Conservation (phyloP, 495 filamentous ascomycete genomes). For the Gamarada debralockiae region DNA sequence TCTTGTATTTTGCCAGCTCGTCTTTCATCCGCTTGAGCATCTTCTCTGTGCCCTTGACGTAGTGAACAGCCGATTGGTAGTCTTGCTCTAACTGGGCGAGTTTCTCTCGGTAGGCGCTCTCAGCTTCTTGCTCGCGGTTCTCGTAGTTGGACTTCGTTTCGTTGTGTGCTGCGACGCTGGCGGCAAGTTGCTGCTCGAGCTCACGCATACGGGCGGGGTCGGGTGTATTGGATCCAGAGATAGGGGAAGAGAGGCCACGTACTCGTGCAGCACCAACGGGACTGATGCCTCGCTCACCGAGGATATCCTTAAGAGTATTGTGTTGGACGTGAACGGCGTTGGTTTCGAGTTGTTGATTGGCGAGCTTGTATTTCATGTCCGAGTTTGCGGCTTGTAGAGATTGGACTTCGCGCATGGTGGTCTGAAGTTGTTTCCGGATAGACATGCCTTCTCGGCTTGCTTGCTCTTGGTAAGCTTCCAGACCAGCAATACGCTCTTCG, state of each 20-base stretch:
- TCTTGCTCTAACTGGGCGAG: conserved; percentile 90
- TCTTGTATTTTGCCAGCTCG: conserved; percentile 84
- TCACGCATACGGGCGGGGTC: conserved; percentile 80
- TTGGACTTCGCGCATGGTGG: conserved; percentile 74
- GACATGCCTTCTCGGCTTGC: conserved; percentile 86
- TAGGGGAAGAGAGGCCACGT: conserved; percentile 49
- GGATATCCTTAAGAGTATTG: conserved; percentile 84
- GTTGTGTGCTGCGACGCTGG: conserved; percentile 73
- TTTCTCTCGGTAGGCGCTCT: conserved; percentile 83
- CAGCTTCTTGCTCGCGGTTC: conserved; percentile 75
- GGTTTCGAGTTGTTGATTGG: conserved; percentile 80
- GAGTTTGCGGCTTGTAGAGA: conserved; percentile 68
- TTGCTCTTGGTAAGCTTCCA: conserved; percentile 97
- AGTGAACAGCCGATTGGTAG: conserved; percentile 99
- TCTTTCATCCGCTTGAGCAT: conserved; percentile 99
- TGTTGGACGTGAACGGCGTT: conserved; percentile 90
- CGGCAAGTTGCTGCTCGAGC: conserved; percentile 83
- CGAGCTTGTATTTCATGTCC: conserved; percentile 73
- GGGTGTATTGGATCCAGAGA: conserved; percentile 73
- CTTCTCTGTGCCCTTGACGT: conserved; percentile 98
- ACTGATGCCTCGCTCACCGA: conserved; percentile 80
- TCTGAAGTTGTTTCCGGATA: conserved; percentile 84
- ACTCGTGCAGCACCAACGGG: conserved; percentile 51
- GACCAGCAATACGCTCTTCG: conserved; percentile 91
- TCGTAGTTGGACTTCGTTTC: conserved; percentile 75